Evolutionary conservation across 1,284 basidiomycete genomes (phyloP), one percentile per base, ranked within the genome.

Genomic region (Ganoderma meredithae): DNA sequence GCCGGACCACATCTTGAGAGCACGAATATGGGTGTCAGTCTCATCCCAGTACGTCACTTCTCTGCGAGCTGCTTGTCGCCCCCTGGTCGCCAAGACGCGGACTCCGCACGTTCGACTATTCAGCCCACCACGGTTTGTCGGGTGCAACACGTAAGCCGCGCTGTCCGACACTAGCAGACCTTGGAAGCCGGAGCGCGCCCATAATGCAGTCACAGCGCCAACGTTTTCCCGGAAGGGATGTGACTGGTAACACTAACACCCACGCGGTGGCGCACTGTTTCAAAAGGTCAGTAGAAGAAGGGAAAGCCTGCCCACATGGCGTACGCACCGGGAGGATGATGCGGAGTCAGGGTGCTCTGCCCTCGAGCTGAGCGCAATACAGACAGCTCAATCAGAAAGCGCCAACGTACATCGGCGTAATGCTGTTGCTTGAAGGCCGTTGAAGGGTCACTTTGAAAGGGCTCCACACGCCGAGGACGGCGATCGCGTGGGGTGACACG

Each of bases 211-310:
- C 47, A 49, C 47, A 49, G 47, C 25, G 47, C 47, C n/a, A 49
- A 49, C 22, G 25, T 49, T 49, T 49, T 49, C 47, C 47, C 47
- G 47, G 47, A 49, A 49, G 47, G 47, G 22, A 49, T 49, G 47
- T 49, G 22, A 49, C 47, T 22, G 22, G 47, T 49, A 49, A 22
- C 7, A 25, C 4, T 49, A 22, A 22, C 7, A 25, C 3, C 47
- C 47, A 49, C 22, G 47, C 47, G n/a, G 47, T 22, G 47, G 47
- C 47, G 9, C 12, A 22, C 22, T 22, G 47, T 49, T 22, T 4
- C 10, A 8, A 15, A 47, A 9, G n/a, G 25, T 12, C 9, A 49
- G 10, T 12, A 10, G n/a, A 22, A 12, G 1, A 49, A 7, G 22
- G 47, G 8, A 49, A 49, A 12, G 12, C 22, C 22, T 9, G 47